These are phyloP conservation scores for Pichia sp. DNA, from an alignment of 1,139 yeast genomes.

Conservation along the genomic window DNA sequence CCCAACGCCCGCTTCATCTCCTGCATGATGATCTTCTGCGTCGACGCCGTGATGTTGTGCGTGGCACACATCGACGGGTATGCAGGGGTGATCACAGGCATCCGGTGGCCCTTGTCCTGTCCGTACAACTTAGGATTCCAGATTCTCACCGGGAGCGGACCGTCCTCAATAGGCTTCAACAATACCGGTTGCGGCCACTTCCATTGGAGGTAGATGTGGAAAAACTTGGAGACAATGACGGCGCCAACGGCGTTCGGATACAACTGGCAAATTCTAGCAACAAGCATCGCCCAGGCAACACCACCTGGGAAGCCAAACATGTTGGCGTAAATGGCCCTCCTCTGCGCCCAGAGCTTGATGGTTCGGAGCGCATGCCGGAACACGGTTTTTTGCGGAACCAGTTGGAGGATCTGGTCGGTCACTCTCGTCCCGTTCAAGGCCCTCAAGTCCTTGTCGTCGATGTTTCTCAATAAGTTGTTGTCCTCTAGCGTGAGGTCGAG, in stretches of 20 bases:
- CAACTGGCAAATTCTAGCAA: constrained; percentile 91
- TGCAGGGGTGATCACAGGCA: constrained; percentile 99
- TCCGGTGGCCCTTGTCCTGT: constrained; percentile 80
- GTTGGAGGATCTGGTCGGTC: constrained; percentile 82
- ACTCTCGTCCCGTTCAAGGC: constrained; percentile 95
- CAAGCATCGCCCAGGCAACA: constrained; percentile 99
- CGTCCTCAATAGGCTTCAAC: constrained; percentile 89
- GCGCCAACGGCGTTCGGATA: constrained; percentile 97
- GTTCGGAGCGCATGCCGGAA: constrained; percentile 91
- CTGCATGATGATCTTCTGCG: constrained; percentile 69
- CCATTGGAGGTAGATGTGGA: constrained; percentile 84
- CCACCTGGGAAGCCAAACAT: constrained; percentile 99
- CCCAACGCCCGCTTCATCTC: constrained; percentile 75
- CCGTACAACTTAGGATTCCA: constrained; percentile 95
- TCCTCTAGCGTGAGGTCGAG: constrained; percentile 68
- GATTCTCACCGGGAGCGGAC: constrained; percentile 90
- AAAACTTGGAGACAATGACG: constrained; percentile 81
- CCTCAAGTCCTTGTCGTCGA: constrained; percentile 87
- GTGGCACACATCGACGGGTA: constrained; percentile 99
- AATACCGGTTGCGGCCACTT: constrained; percentile 98
- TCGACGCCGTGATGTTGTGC: constrained; percentile 85
- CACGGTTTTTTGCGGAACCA: constrained; percentile 91
- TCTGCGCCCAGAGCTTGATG: constrained; percentile 94
- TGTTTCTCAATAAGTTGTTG: constrained; percentile 74
- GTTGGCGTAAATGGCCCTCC: constrained; percentile 89